Evolutionary conservation across 371 early-diverging fungal genomes (phyloP).

Genomic region (Saksenaea vasiformis): DNA sequence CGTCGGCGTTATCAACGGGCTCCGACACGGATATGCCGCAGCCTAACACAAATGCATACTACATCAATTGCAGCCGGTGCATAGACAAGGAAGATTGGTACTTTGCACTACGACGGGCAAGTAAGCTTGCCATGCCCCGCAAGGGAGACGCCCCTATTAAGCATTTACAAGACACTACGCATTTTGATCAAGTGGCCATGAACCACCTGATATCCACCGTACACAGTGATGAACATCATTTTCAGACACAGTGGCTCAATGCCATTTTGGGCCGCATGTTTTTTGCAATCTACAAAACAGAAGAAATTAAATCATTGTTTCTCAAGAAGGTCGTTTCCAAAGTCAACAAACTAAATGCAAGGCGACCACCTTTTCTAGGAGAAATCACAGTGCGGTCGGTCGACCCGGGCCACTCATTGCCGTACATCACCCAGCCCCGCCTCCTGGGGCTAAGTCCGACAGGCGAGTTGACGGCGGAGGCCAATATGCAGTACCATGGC

Average conservation of each 20-base stretch:
- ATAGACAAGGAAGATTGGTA: slow-evolving; percentile 94
- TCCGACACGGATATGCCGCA: slow-evolving; percentile 3
- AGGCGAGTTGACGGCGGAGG: slow-evolving; percentile 76
- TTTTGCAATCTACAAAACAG: slow-evolving; percentile 69
- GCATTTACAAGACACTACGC: slow-evolving; percentile 38
- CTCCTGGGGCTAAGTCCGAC: slow-evolving; percentile 65
- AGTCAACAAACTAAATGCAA: slow-evolving; percentile 65
- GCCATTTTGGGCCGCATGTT: slow-evolving; percentile 85
- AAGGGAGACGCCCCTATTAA: slow-evolving; percentile 7
- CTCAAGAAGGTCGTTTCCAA: slow-evolving; percentile 70
- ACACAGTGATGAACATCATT: slow-evolving; percentile 65
- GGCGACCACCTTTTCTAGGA: slow-evolving; percentile 77
- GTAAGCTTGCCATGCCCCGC: slow-evolving; percentile 17
- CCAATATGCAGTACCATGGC: slow-evolving; percentile 80
- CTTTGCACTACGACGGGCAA: slow-evolving; percentile 55
- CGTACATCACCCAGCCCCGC: slow-evolving; percentile 77
- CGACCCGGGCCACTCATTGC: slow-evolving; percentile 77
- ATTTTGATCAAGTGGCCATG: slow-evolving; percentile 59
- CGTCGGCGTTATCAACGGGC: slow-evolving; percentile 1
- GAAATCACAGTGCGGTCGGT: slow-evolving; percentile 82
- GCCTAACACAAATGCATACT: slow-evolving; percentile 31
- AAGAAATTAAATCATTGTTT: slow-evolving; percentile 57
- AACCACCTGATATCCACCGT: slow-evolving; percentile 56
- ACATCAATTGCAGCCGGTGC: slow-evolving; percentile 57
- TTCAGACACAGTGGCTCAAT: slow-evolving; percentile 86